Percentiles rank a stretch among this genome's conserved stretches.
phyloP scores from a whole-genome alignment of 371 early-diverging fungal species.

The Syncephalis fuscata region DNA sequence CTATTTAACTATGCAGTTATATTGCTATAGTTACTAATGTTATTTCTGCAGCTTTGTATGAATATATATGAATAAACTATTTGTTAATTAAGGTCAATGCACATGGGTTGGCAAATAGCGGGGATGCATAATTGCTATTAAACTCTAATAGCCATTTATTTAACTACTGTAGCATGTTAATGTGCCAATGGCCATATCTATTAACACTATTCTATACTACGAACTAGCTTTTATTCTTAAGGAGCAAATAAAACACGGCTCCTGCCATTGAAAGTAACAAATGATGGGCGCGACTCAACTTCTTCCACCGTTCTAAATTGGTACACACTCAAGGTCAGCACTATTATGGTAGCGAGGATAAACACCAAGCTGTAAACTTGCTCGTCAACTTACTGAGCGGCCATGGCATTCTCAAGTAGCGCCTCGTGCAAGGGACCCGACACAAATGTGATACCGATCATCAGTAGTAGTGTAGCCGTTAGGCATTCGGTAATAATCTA shows the following conservation, averaged over 20 bases:
- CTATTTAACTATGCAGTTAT: too few relatives aligned
- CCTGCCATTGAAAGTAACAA: conserved; percentile 40
- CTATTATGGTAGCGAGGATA: background rate
- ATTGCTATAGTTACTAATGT: too few relatives aligned
- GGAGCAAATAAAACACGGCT: conserved; percentile 32
- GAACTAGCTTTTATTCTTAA: conserved; percentile 22
- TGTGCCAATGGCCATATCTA: too few relatives aligned
- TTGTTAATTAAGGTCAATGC: too few relatives aligned
- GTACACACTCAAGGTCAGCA: background rate
- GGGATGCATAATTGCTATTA: too few relatives aligned
- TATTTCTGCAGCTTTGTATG: too few relatives aligned
- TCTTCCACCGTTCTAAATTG: conserved; percentile 36
- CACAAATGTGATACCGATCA: conserved; percentile 17
- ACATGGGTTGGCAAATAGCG: too few relatives aligned
- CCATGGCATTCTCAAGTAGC: conserved; percentile 38
- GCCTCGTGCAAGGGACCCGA: conserved; percentile 38
- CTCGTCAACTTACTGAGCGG: conserved; percentile 36
- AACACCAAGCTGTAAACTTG: too few relatives aligned
- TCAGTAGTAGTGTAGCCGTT: conserved; percentile 15
- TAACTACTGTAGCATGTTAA: too few relatives aligned
- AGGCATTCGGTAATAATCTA: conserved; percentile 23
- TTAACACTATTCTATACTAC: too few relatives aligned
- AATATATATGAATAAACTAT: too few relatives aligned
- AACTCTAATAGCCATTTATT: too few relatives aligned
- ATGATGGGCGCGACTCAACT: conserved; percentile 41